Evolutionary conservation across 371 early-diverging fungal species (phyloP).

Genomic region (Chytridium lagenaria): DNA sequence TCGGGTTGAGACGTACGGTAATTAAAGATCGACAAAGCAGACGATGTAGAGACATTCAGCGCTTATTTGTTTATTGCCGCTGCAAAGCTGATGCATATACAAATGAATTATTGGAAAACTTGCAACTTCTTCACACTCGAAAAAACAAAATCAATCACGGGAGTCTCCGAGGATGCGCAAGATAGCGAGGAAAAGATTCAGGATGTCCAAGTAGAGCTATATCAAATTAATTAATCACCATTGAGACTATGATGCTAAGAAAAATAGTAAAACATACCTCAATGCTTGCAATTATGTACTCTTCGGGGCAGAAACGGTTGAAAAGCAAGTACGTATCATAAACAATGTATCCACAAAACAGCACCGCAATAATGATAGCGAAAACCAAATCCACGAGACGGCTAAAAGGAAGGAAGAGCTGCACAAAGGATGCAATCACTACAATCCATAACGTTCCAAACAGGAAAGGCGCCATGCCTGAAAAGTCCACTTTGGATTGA

Average conservation of each 20-base stretch:
- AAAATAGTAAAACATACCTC: slow-evolving; percentile 39
- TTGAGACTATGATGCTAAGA: neutral
- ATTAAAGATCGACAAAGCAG: no score
- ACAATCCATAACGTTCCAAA: slow-evolving; percentile 67
- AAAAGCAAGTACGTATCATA: slow-evolving; percentile 58
- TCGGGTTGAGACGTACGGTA: no score
- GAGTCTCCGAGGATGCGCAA: slow-evolving; percentile 51
- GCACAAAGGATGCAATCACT: slow-evolving; percentile 66
- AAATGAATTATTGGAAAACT: no score
- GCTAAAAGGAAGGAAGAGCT: slow-evolving; percentile 77
- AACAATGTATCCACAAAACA: slow-evolving; percentile 77
- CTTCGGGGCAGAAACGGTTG: slow-evolving; percentile 73
- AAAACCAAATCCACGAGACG: slow-evolving; percentile 65
- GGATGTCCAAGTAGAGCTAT: slow-evolving; percentile 79
- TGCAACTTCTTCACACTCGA: no score
- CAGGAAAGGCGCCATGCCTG: slow-evolving; percentile 68
- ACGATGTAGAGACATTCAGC: no score
- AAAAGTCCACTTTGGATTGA: slow-evolving; percentile 67
- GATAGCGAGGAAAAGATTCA: slow-evolving; percentile 80
- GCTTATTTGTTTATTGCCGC: no score
- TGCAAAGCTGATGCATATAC: no score
- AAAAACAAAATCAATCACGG: slow-evolving; percentile 16
- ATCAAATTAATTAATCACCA: slow-evolving; percentile 40
- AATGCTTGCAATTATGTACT: slow-evolving; percentile 77
- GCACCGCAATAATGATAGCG: slow-evolving; percentile 64